A percentile compares a stretch with the other conserved stretches of the same genome.
Conservation (phyloP, 768 basidiomycete genomes). For the Imleria badia region DNA sequence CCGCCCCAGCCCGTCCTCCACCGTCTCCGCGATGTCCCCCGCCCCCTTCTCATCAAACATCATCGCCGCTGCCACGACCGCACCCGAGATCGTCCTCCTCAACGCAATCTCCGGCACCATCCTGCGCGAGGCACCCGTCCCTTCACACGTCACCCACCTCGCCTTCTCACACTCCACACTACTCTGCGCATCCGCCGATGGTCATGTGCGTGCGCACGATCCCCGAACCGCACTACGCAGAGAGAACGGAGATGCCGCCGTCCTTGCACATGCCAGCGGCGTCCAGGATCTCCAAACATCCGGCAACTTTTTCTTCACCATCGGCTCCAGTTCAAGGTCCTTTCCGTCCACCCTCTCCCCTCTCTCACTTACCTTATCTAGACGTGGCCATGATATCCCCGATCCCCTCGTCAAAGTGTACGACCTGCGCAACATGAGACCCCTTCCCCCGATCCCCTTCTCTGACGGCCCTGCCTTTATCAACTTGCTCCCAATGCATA, state of each 20-base stretch:
- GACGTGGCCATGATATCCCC: conserved; percentile 83
- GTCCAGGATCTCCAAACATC: conserved; percentile 78
- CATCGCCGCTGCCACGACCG: conserved; percentile 58
- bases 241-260: conserved; percentile 49
- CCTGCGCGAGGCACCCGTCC: conserved; percentile 53
- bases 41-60: conserved; percentile 50
- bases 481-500: conserved; percentile 71
- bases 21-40: conserved; percentile 45
- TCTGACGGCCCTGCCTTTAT: conserved; percentile 86
- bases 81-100: conserved; percentile 64
- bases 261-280: conserved; percentile 80
- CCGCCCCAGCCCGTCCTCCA: conserved; percentile 29
- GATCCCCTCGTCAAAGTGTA: conserved; percentile 94
- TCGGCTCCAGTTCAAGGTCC: conserved; percentile 85
- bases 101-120: conserved; percentile 72
- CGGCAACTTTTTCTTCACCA: conserved; percentile 81
- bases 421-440: conserved; percentile 79
- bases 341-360: neutral
- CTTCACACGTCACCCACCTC: conserved; percentile 64
- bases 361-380: conserved; percentile 33
- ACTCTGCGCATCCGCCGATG: conserved; percentile 71
- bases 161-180: conserved; percentile 63
- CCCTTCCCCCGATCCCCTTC: conserved; percentile 85
- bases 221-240: conserved; percentile 59
- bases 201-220: conserved; percentile 68